Base-by-base conservation (phyloP, 106 monocot species). In the Cymbidium sinense region DNA sequence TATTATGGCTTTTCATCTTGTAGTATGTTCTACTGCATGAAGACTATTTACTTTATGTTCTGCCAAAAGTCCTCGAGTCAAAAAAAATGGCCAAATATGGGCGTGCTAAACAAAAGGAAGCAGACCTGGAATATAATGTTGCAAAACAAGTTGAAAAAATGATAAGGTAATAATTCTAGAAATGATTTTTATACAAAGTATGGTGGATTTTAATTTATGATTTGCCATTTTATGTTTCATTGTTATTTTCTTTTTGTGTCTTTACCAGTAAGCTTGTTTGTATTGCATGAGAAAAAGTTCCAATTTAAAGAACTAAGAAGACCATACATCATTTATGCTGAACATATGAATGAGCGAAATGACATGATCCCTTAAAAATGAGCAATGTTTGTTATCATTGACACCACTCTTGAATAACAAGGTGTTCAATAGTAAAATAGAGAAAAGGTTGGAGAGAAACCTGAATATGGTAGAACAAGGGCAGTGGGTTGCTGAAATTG, bases 141-240 rank as follows among this genome's bases (percentile, higher is more conserved):
- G 98, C 98, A 77, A 99, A 95, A 79, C 98, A 99, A 81, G 98
- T 99, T 64, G 94, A 99, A 80, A 95, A 92, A 90, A 99, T 99
- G 98, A 87, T 99, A 80, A 81, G 82, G 89, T 85, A 84, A 74
- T 43, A 9, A 27, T 44, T 1, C 13, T 20, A 71, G 70, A 70
- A 18, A 34, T 18, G 29, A 17, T 25, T 70, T 70, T 70, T 34
- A 70, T 34, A 20, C 17, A 11, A 33, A 33, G 13, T 7, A 71
- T 67, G 21, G 20, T 71, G 35, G 65, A 37, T 39, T 18, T 71
- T 21, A 7, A 7, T 71, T 71, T 71, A 13, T 67, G 37, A 4
- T n/a, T 70, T 71, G 34, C 36, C 71, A 21, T 35, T 39, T 71
- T 37, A 37, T 71, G 67, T 71, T 71, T 67, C 67, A 12, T 65